Evolutionary conservation across 805 yeast species (phyloP).

Genomic region (Kurtzmaniella cleridarum): DNA sequence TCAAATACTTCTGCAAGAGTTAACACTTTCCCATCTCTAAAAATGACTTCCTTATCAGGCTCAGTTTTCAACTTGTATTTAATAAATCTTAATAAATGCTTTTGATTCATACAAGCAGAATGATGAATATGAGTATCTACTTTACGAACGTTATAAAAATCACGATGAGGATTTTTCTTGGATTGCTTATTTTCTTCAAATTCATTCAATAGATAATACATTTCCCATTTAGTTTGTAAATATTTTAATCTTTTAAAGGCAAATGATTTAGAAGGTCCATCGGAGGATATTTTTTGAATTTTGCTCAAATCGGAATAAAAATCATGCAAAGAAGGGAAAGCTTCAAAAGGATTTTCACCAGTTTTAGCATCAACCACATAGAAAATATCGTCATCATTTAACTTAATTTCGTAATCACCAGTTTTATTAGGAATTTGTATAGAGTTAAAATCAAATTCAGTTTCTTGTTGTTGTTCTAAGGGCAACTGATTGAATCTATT

Average conservation of each 20-base stretch:
- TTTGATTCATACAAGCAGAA: slow-evolving; percentile 98
- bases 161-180: slow-evolving; percentile 93
- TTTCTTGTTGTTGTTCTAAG: slow-evolving; percentile 28
- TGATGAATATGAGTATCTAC: slow-evolving; percentile 99
- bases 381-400: slow-evolving; percentile 64
- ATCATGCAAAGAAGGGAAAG: slow-evolving; percentile 80
- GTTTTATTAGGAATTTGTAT: slow-evolving; percentile 48
- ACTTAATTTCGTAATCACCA: slow-evolving; percentile 32
- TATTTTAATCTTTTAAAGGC: slow-evolving; percentile 92
- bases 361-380: slow-evolving; percentile 45
- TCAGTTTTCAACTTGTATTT: slow-evolving; percentile 86
- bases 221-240: slow-evolving; percentile 93
- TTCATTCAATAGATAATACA: slow-evolving; percentile 83
- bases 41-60: slow-evolving; percentile 86
- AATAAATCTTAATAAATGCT: slow-evolving; percentile 89
- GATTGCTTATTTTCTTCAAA: slow-evolving; percentile 88
- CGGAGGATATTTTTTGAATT: slow-evolving; percentile 71
- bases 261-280: slow-evolving; percentile 95
- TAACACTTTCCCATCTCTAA: slow-evolving; percentile 84
- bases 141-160: slow-evolving; percentile 92
- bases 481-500: slow-evolving; percentile 45
- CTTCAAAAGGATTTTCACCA: slow-evolving; percentile 35
- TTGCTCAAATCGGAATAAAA: slow-evolving; percentile 79
- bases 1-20: slow-evolving; percentile 87
- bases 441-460: slow-evolving; percentile 54